phyloP scores from a whole-genome alignment of 768 basidiomycete genomes.

The Tubosaeta sp. region DNA sequence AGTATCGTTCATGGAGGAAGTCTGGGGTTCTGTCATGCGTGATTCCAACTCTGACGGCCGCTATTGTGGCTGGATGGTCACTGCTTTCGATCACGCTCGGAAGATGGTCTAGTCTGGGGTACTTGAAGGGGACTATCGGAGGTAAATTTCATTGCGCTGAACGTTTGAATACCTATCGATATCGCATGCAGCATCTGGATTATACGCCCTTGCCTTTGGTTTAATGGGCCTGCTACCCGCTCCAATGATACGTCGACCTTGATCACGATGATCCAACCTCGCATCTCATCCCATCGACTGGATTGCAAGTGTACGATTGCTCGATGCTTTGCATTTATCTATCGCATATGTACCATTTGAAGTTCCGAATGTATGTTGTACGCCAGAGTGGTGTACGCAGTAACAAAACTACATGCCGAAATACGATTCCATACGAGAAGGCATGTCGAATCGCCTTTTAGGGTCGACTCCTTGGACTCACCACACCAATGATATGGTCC shows the following conservation, averaged over 20 bases:
- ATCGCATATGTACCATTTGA: slow-evolving; percentile 10
- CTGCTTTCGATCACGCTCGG: slow-evolving; percentile 58
- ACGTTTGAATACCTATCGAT: not conserved
- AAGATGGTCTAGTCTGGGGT: slow-evolving; percentile 65
- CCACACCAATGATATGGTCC: too few relatives aligned
- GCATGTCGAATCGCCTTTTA: too few relatives aligned
- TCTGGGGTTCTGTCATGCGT: slow-evolving; percentile 64
- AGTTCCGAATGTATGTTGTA: too few relatives aligned
- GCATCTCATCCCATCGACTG: not conserved
- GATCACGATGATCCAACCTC: slow-evolving; percentile 17
- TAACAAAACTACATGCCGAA: too few relatives aligned
- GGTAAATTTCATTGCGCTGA: slow-evolving; percentile 34
- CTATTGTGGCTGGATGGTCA: slow-evolving; percentile 69
- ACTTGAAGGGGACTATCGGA: slow-evolving; percentile 57
- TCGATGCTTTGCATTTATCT: slow-evolving; percentile 12
- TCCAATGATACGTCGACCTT: slow-evolving; percentile 48
- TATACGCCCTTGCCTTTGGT: slow-evolving; percentile 72
- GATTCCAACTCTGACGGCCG: slow-evolving; percentile 65
- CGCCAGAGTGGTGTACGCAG: too few relatives aligned
- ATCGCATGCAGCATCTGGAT: slow-evolving; percentile 50
- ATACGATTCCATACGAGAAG: too few relatives aligned
- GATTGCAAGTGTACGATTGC: slow-evolving; percentile 9
- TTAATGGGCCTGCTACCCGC: slow-evolving; percentile 68
- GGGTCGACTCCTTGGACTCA: too few relatives aligned
- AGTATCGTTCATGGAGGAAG: slow-evolving; percentile 75